Evolutionary conservation across 352 stramenopile species (phyloP), one percentile per base, ranked within the genome.

Genomic region (Globisporangium nagaii): DNA sequence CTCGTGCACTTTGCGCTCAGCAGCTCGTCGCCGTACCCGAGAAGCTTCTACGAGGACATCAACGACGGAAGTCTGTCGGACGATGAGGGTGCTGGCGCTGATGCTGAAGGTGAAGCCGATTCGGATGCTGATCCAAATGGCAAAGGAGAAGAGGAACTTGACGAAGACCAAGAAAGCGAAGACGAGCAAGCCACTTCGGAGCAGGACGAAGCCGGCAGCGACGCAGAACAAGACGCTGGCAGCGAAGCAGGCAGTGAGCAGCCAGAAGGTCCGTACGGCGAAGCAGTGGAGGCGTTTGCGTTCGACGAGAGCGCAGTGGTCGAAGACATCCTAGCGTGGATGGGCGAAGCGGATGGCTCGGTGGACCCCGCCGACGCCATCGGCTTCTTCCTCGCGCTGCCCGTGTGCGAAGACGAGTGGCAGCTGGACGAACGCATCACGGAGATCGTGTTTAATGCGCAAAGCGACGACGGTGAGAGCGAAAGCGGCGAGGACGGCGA

Each of bases 331-430:
- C 46, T 72, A 2, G 49, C 63, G 19, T 92, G 81, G 81, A 59
- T 88, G 41, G 53, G 62, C 22, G 66, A 65, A 1, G 74, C 75
- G 15, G 63, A 84, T 22, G n/a, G n/a, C n/a, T n/a, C n/a, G n/a
- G 48, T 88, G 6, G 75, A 88, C 11, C 69, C 73, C 1, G 67
- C 80, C 1, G 75, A 90, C 40, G 66, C 83, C 47, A 65, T 88
- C 12, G 67, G 73, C 22, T 92, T 90, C 51, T 86, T 90, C 56
- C 56, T 88, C 34, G 77, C 76, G 46, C 51, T 88, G 45, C 81
- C 81, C 11, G 65, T 86, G 32, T 70, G 75, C 43, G 81, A 92
- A 50, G 81, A 90, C 53, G 81, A 92, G 57, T 92, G 81, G 81
- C 70, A 76, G 19, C 52, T 92, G 12, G 81, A 92, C 60, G 79